phyloP scores from a whole-genome alignment of 208 protist genomes.

The Trypanosoma lewisi region DNA sequence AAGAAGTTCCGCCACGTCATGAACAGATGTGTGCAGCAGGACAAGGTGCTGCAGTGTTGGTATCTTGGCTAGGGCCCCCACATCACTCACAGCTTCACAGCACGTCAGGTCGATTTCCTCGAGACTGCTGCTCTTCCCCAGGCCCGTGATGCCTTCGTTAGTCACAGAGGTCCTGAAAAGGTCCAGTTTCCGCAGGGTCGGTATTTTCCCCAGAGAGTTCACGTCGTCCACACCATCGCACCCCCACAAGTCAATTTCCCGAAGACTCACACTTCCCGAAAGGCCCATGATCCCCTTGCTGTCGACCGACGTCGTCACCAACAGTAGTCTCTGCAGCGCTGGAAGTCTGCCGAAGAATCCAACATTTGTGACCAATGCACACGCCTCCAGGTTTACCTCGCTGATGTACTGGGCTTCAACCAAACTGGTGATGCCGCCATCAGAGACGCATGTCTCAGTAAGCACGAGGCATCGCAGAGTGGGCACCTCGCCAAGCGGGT shows the following conservation, averaged over 20 bases:
- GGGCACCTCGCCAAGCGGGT: constrained; percentile 25
- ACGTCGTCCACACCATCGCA: constrained; percentile 50
- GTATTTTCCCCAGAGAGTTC: constrained; percentile 38
- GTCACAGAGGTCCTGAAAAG: constrained; percentile 48
- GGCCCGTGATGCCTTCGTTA: constrained; percentile 43
- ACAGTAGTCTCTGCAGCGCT: constrained; percentile 27
- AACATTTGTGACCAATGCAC: constrained; percentile 2
- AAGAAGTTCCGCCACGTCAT: constrained; percentile 2
- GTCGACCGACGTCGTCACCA: constrained; percentile 40
- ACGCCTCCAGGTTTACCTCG: constrained; percentile 12
- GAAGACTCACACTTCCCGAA: constrained; percentile 32
- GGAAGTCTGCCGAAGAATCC: constrained; percentile 4
- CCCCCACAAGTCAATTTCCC: constrained; percentile 43
- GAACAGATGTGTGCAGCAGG: constrained; percentile 18
- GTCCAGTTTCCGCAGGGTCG: constrained; percentile 36
- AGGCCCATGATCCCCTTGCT: constrained; percentile 39
- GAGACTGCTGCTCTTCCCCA: constrained; percentile 21
- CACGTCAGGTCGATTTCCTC: constrained; percentile 24
- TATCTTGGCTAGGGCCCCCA: constrained; percentile 5
- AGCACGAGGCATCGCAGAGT: constrained; percentile 6
- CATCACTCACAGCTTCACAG: constrained; percentile 17
- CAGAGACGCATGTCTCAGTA: constrained; percentile 10
- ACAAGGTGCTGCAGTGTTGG: background rate
- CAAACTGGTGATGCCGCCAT: constrained; percentile 9
- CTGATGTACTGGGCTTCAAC: background rate